phyloP scores from a whole-genome alignment of 176 grass and related monocot genomes.

The Avena eriantha region DNA sequence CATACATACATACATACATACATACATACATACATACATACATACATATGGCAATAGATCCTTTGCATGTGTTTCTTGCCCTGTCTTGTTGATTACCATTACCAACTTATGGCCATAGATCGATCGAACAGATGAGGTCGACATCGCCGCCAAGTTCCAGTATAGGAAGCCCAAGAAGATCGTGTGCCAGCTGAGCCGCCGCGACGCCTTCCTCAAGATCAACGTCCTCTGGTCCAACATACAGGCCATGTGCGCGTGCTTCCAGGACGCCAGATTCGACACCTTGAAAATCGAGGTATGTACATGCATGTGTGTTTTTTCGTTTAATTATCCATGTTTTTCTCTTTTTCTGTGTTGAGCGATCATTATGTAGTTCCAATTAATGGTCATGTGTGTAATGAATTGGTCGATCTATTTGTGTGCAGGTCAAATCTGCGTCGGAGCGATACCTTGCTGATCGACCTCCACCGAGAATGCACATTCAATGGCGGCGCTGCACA shows the following conservation, averaged over 20 bases:
- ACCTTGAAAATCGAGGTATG: neutral
- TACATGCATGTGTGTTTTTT: neutral
- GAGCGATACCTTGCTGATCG: neutral
- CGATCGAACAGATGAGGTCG: neutral
- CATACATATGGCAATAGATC: neutral
- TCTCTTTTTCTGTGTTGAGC: too few species aligned
- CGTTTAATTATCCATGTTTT: too few species aligned
- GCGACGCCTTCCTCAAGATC: neutral
- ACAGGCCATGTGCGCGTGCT: neutral
- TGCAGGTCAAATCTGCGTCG: neutral
- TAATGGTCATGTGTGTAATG: neutral
- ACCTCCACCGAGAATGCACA: neutral
- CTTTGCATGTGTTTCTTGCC: too few species aligned
- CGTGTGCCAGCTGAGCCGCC: neutral
- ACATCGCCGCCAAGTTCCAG: conserved; percentile 12
- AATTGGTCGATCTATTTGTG: too few species aligned
- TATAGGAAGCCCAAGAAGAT: conserved; percentile 17
- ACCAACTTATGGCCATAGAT: neutral
- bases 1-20: neutral
- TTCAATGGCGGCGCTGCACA: neutral
- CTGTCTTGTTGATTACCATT: neutral
- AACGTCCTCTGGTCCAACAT: conserved; percentile 28
- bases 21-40: too few species aligned
- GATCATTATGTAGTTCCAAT: too few species aligned
- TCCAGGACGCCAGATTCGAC: neutral